phyloP scores from a whole-genome alignment of 257 asterid genomes.

The Echium plantagineum region DNA sequence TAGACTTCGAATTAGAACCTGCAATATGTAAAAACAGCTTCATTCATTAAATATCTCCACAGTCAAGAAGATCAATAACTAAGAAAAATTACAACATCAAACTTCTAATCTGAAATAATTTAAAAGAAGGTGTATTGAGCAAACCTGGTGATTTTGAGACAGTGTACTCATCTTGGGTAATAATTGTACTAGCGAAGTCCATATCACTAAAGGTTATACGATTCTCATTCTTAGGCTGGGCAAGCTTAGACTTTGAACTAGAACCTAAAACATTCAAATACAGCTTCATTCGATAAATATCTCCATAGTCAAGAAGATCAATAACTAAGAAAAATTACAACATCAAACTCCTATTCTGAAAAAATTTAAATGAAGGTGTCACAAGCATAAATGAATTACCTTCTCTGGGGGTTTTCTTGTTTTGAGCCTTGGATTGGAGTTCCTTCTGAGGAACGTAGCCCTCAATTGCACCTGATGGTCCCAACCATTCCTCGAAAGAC shows the following conservation, averaged over 20 bases:
- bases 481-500: constrained; percentile 81
- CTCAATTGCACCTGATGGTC: constrained; percentile 85
- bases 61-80: constrained; percentile 7
- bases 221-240: constrained; percentile 17
- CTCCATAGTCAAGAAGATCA: constrained; percentile 5
- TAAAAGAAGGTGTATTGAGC: neutral
- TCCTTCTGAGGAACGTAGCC: constrained; percentile 80
- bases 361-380: neutral
- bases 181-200: constrained; percentile 56
- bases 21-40: constrained; percentile 25
- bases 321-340: constrained; percentile 2
- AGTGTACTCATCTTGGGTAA: constrained; percentile 55
- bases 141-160: too few species aligned
- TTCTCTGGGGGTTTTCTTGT: constrained; percentile 16
- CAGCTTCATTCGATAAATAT: constrained; percentile 11
- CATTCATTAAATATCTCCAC: constrained; percentile 6
- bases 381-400: constrained; percentile 18
- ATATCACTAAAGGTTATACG: constrained; percentile 28
- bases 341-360: neutral
- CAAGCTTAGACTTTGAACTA: constrained; percentile 14
- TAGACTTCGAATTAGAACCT: constrained; percentile 27
- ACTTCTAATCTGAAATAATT: neutral
- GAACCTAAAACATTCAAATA: constrained; percentile 37
- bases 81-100: neutral
- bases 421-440: constrained; percentile 17